Evolutionary conservation across 139 green algal species (phyloP).

Genomic region (Chlamydomonas asymmetrica): DNA sequence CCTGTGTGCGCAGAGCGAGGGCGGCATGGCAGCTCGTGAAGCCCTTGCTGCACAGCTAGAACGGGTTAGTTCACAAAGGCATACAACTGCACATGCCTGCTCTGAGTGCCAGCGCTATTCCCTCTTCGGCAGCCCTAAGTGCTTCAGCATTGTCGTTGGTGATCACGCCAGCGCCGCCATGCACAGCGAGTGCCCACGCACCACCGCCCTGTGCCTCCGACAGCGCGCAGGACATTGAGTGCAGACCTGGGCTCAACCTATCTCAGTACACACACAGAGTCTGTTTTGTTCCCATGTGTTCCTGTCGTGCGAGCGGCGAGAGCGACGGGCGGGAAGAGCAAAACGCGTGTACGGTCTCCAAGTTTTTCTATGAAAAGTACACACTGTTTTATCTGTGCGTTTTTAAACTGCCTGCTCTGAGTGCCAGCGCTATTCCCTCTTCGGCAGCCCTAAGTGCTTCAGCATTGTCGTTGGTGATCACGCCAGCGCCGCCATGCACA

Average conservation of each 20-base stretch:
- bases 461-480: constrained; percentile 27
- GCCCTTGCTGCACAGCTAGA: no score
- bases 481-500: constrained; percentile 42
- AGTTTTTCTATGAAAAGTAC: no score
- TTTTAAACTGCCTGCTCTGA: not conserved
- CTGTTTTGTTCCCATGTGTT: no score
- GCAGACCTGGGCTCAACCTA: no score
- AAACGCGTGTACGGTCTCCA: no score
- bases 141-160: constrained; percentile 11
- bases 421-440: constrained; percentile 1
- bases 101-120: not conserved
- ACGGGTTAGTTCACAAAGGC: not conserved
- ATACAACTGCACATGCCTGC: not conserved
- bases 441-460: not conserved
- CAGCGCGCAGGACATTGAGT: no score
- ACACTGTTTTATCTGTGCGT: no score
- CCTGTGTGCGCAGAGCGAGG: constrained; percentile 2
- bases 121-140: not conserved
- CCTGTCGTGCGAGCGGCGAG: no score
- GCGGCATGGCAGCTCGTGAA: no score
- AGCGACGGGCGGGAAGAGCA: no score
- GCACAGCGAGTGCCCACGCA: constrained; percentile 37
- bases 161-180: constrained; percentile 43
- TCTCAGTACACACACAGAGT: no score
- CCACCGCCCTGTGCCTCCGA: no score